These are phyloP conservation scores for Naganishia vishniacii DNA, from an alignment of 768 basidiomycete species.

Conservation along the genomic window DNA sequence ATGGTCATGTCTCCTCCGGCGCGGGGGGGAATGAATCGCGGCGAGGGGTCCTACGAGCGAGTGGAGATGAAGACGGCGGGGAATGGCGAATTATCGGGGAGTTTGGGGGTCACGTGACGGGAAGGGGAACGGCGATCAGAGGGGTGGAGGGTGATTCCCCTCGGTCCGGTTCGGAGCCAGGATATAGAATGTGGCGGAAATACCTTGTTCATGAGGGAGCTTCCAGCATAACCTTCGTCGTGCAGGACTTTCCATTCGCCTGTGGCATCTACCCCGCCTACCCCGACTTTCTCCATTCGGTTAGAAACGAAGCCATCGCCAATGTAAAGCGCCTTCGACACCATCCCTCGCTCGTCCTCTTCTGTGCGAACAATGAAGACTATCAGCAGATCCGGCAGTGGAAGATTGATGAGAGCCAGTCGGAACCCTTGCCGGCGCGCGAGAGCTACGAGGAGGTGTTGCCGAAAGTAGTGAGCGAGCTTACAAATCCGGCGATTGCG, in stretches of 20 bases:
- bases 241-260: constrained; percentile 80
- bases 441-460: constrained; percentile 77
- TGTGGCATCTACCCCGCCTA: constrained; percentile 92
- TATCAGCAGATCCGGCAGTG: constrained; percentile 65
- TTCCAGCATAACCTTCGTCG: too few species aligned
- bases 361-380: constrained; percentile 68
- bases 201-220: neutral
- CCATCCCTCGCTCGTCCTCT: constrained; percentile 85
- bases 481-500: constrained; percentile 56
- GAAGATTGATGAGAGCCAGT: constrained; percentile 7
- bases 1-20: too few species aligned
- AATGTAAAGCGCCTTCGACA: constrained; percentile 75
- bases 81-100: too few species aligned
- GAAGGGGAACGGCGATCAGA: too few species aligned
- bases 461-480: constrained; percentile 63
- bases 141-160: too few species aligned
- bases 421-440: neutral
- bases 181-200: too few species aligned
- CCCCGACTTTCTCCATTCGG: constrained; percentile 66
- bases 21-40: too few species aligned
- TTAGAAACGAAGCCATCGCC: constrained; percentile 72
- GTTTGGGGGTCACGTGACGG: too few species aligned
- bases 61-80: too few species aligned
- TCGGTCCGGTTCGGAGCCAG: too few species aligned
- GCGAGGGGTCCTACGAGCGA: too few species aligned